phyloP scores from a whole-genome alignment of 2,329 filamentous ascomycete genomes.

The Zasmidium cellare region DNA sequence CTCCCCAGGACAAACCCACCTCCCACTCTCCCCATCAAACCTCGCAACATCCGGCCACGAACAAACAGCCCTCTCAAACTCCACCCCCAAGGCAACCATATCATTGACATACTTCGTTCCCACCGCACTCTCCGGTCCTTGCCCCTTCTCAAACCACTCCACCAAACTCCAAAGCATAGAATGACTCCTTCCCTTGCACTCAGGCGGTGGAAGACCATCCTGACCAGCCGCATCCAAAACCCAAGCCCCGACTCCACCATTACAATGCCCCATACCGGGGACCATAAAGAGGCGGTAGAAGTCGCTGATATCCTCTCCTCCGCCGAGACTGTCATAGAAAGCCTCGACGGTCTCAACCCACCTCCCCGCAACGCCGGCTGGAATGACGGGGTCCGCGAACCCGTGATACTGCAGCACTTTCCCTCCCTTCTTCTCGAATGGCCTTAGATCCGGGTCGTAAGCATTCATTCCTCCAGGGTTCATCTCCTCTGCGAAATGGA shows the following conservation, averaged over 20 bases:
- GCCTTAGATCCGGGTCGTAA: slow-evolving; percentile 35
- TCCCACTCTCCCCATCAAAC: not conserved
- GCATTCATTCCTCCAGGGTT: slow-evolving; percentile 43
- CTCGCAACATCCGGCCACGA: not conserved
- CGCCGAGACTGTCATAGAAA: not conserved
- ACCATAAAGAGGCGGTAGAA: slow-evolving; percentile 42
- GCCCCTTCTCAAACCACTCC: slow-evolving; percentile 35
- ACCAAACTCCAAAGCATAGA: slow-evolving; percentile 27
- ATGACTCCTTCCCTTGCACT: slow-evolving; percentile 20
- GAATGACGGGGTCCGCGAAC: slow-evolving; percentile 2
- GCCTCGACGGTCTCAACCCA: slow-evolving; percentile 28
- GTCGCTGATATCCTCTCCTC: slow-evolving; percentile 17
- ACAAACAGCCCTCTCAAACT: not conserved
- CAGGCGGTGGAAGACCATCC: slow-evolving; percentile 16
- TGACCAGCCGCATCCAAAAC: slow-evolving; percentile 3
- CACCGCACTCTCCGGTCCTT: slow-evolving; percentile 24
- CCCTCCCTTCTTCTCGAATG: slow-evolving; percentile 40
- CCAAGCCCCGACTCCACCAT: slow-evolving; percentile 26
- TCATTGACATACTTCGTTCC: slow-evolving; percentile 5
- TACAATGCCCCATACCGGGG: slow-evolving; percentile 43
- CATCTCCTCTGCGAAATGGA: slow-evolving; percentile 33
- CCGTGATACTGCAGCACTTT: slow-evolving; percentile 43
- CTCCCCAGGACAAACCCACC: not conserved
- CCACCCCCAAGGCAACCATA: not conserved
- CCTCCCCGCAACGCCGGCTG: not conserved